Base-by-base conservation (phyloP, 352 stramenopile genomes). In the Discostella stelligera region DNA sequence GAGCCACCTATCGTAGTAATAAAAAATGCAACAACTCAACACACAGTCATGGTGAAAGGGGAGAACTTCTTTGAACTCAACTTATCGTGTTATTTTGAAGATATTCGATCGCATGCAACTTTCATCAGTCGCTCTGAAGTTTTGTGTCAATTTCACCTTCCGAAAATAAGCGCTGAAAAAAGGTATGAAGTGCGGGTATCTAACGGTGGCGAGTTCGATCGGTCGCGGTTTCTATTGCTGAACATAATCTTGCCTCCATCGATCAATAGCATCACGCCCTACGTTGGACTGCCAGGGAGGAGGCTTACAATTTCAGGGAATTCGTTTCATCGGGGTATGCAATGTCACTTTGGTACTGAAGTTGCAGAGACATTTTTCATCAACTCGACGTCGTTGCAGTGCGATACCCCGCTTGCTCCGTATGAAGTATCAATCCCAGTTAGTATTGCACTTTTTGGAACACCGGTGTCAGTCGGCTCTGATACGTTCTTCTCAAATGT, bases 161-260 rank as follows among this genome's bases (percentile, higher is more conserved):
- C 66, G 49, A 59, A 32, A 27, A 14, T 55, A 20, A 48, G 49
- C 18, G 52, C 37, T 13, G 27, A 66, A 20, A 7, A 49, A 71
- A 77, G 13, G 1, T 84, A 84, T 25, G 10, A 80, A 66, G 49
- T 84, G 11, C 44, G 59, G 9, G 18, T 84, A 48, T 85, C 77
- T 0, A 81, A 79, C 65, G 67, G 32, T 61, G 66, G 55, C 16
- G 3, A 49, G 20, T 58, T 56, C 25, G 48, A 61, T 27, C n/a
- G 64, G 16, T 61, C 21, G 23, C 44, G 46, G 9, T 56, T 27
- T 55, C 32, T 74, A 39, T 52, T 60, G 14, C 44, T 80, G 20
- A 21, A 80, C 20, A 54, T 80, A 16, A 53, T 80, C 20, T 30
- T 21, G 8, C 50, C 69, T 56, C 66, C 78, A 50, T 79, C 72